Conservation (phyloP, 805 yeast species). For the Wickerhamiella australiensis region DNA sequence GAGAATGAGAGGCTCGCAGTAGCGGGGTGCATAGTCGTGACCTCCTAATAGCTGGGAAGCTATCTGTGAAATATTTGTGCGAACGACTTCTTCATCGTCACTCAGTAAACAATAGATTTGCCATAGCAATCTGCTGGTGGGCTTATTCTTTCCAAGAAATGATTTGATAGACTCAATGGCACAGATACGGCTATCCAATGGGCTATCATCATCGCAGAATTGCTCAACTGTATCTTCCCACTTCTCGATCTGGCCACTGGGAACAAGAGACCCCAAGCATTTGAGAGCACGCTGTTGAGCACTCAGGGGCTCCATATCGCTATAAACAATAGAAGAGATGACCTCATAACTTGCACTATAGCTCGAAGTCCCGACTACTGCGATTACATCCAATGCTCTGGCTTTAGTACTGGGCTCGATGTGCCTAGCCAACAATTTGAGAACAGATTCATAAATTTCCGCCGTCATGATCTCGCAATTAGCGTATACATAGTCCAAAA, state of each 20-base stretch:
- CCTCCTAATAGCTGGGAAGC: slow-evolving; percentile 28
- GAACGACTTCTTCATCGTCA: slow-evolving; percentile 58
- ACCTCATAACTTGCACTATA: background rate
- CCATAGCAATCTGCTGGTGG: slow-evolving; percentile 11
- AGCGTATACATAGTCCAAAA: background rate
- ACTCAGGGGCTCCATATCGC: slow-evolving; percentile 11
- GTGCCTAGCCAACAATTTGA: background rate
- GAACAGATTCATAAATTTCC: background rate
- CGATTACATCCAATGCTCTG: slow-evolving; percentile 3
- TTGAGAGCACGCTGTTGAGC: slow-evolving; percentile 18
- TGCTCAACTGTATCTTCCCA: slow-evolving; percentile 17
- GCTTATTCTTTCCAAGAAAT: slow-evolving; percentile 20
- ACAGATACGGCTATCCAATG: slow-evolving; percentile 37
- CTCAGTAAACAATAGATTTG: slow-evolving; percentile 20
- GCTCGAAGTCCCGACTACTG: background rate
- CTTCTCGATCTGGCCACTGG: slow-evolving; percentile 24
- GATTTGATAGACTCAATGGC: slow-evolving; percentile 35
- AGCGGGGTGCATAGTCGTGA: slow-evolving; percentile 13
- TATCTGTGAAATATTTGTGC: slow-evolving; percentile 37
- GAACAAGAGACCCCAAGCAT: slow-evolving; percentile 7
- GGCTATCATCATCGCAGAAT: slow-evolving; percentile 34
- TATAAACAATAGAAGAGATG: slow-evolving; percentile 2
- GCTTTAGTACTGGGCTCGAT: slow-evolving; percentile 3
- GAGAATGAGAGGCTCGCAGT: slow-evolving; percentile 13
- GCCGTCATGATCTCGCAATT: background rate